Evolutionary conservation across 2,329 filamentous ascomycete genomes (phyloP), one percentile per base, ranked within the genome.

Genomic region (Chaetomiaceae sp.): DNA sequence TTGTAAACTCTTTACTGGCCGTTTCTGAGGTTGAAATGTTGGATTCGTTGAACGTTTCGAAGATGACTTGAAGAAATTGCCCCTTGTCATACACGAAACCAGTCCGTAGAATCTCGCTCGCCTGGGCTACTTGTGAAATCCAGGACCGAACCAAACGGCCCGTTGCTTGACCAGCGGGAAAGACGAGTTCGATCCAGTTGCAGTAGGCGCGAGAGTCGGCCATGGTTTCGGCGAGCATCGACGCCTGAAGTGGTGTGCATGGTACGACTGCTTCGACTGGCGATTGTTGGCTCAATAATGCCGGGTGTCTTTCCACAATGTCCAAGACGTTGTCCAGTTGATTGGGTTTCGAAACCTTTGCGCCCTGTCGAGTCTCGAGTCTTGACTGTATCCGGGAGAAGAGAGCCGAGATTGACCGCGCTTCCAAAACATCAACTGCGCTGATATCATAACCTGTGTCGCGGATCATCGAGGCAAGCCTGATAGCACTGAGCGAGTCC

Each of bases 141-240:
- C 79, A 78, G 1, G 67, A 60, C 2, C 63, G 63, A 5, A 89
- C 65, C 12, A 70, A 58, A 0, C 70, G 57, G 7, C 25, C 3
- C 2, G 30, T 2, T 64, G 31, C 1, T 27, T 72, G 61, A 0
- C 60, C 54, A 0, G 64, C 39, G 0, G 73, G 64, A 10, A 87
- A 68, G n/a, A 79, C 71, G 1, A 95, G 64, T 58, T 86, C 78
- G 10, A 93, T 71, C 72, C 83, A 84, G 59, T 96, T 96, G 68
- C 85, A 87, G 63, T 96, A 96, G 7, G 83, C 75, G 41, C 68
- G 69, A 2, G 73, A 56, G 53, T 83, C 73, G 16, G 71, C 73
- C 3, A 74, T 67, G 0, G 88, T 91, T 68, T 95, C 89, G 0
- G 80, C 74, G 14, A 96, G 73, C 89, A 96, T 95, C 2, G 88